A percentile compares a stretch with the other conserved stretches of the same genome.
phyloP scores from a whole-genome alignment of 2,329 filamentous ascomycete species.

The Knufia petricola region DNA sequence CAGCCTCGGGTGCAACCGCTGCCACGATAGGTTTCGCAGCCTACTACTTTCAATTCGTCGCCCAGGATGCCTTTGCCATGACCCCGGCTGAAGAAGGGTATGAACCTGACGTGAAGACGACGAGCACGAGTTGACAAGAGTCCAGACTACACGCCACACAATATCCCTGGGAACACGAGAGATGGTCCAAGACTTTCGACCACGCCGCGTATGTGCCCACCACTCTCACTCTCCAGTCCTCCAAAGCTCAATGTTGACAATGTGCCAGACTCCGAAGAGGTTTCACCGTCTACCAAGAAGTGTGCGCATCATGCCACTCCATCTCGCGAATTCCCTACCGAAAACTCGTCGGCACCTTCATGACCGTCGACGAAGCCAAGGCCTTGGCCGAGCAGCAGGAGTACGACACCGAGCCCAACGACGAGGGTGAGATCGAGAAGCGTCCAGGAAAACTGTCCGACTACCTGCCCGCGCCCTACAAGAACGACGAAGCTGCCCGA shows the following conservation, averaged over 20 bases:
- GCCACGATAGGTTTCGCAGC: constrained; percentile 80
- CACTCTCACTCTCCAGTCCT: too few relatives aligned
- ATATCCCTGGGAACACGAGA: constrained; percentile 92
- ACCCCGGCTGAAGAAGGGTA: constrained; percentile 97
- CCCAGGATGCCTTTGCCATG: constrained; percentile 75
- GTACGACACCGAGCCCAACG: constrained; percentile 96
- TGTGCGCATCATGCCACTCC: constrained; percentile 96
- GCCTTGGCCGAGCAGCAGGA: constrained; percentile 94
- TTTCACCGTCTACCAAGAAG: constrained; percentile 98
- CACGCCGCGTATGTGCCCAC: constrained; percentile 80
- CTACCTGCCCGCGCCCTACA: constrained; percentile 90
- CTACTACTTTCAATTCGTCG: constrained; percentile 97
- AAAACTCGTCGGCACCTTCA: constrained; percentile 74
- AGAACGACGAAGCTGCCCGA: constrained; percentile 97
- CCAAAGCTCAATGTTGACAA: constrained; percentile 23
- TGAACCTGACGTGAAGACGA: constrained; percentile 36
- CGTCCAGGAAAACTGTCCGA: constrained; percentile 97
- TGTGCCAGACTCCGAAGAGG: constrained; percentile 76
- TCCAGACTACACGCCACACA: constrained; percentile 76
- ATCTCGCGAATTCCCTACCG: constrained; percentile 91
- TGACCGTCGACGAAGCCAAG: constrained; percentile 98
- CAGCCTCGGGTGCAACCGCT: constrained; percentile 76
- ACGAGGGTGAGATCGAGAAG: constrained; percentile 96
- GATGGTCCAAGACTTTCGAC: constrained; percentile 92
- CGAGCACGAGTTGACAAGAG: constrained; percentile 24